These are phyloP conservation scores for Cupressus sempervirens DNA, from an alignment of 75 land plant species.

Conservation along the genomic window DNA sequence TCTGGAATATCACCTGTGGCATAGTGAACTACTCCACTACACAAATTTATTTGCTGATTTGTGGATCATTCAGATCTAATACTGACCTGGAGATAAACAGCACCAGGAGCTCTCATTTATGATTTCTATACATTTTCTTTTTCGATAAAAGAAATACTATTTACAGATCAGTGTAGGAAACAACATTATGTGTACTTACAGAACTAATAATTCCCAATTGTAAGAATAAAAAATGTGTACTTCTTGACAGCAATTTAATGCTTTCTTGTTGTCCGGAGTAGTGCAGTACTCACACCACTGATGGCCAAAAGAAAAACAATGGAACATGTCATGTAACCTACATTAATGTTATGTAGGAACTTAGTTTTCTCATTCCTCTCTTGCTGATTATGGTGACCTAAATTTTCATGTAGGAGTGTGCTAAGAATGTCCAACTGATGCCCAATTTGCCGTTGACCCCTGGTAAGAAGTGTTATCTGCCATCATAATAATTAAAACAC, in stretches of 20 bases:
- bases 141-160: not conserved
- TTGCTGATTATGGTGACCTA: slow-evolving; percentile 21
- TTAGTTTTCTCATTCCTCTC: slow-evolving; percentile 17
- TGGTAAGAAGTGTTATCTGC: slow-evolving; percentile 27
- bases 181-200: not conserved
- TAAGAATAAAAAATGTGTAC: not conserved
- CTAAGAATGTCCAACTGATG: slow-evolving; percentile 65
- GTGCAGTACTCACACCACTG: not conserved
- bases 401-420: slow-evolving; percentile 43
- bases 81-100: not conserved
- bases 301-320: slow-evolving; percentile 7
- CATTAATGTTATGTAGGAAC: not conserved
- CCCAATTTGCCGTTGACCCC: slow-evolving; percentile 65
- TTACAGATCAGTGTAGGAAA: not conserved
- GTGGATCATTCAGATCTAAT: not conserved
- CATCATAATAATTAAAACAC: not conserved
- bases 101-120: not conserved
- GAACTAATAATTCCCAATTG: not conserved
- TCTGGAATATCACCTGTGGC: not conserved
- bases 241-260: not conserved
- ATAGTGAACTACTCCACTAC: not conserved
- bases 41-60: not conserved
- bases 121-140: not conserved
- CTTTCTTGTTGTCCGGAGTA: slow-evolving; percentile 1
- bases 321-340: slow-evolving; percentile 6